These are phyloP conservation scores for Alternaria ethzedia DNA, from an alignment of 2,329 filamentous ascomycete genomes.

Conservation along the genomic window DNA sequence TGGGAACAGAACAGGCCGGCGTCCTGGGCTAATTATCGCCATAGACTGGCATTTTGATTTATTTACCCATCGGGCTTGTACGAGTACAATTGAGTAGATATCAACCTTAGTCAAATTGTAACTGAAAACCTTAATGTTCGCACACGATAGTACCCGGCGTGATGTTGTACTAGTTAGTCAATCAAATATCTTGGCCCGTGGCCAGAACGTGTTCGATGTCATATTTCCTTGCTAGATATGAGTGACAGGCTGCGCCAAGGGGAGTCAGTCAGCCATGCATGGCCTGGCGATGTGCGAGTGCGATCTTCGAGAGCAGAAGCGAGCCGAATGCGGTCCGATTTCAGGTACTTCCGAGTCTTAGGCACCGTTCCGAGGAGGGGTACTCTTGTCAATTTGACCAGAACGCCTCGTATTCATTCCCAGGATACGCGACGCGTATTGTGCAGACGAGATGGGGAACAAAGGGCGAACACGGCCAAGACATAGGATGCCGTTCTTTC, in stretches of 20 bases:
- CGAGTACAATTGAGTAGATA: constrained; percentile 8
- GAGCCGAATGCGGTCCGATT: neutral
- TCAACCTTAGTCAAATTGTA: constrained; percentile 3
- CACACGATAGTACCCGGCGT: neutral
- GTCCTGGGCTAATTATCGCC: constrained; percentile 3
- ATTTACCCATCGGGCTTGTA: neutral
- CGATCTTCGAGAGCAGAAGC: neutral
- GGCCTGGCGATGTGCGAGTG: neutral
- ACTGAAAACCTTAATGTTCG: neutral
- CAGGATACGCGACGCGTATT: neutral
- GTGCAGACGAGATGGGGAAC: neutral
- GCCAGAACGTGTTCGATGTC: constrained; percentile 3
- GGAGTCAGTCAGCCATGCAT: constrained; percentile 5
- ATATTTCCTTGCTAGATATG: neutral
- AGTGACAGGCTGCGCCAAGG: constrained; percentile 9
- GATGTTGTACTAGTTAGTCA: neutral
- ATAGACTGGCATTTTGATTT: constrained; percentile 3
- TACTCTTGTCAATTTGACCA: neutral
- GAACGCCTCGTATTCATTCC: neutral
- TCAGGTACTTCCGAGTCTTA: neutral
- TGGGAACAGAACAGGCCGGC: constrained; percentile 7
- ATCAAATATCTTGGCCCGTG: constrained; percentile 3
- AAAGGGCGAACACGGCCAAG: constrained; percentile 15
- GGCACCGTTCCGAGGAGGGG: neutral
- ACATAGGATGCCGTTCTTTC: constrained; percentile 19